Base-by-base conservation (phyloP, 352 stramenopile genomes). In the Pythium monospermum region DNA sequence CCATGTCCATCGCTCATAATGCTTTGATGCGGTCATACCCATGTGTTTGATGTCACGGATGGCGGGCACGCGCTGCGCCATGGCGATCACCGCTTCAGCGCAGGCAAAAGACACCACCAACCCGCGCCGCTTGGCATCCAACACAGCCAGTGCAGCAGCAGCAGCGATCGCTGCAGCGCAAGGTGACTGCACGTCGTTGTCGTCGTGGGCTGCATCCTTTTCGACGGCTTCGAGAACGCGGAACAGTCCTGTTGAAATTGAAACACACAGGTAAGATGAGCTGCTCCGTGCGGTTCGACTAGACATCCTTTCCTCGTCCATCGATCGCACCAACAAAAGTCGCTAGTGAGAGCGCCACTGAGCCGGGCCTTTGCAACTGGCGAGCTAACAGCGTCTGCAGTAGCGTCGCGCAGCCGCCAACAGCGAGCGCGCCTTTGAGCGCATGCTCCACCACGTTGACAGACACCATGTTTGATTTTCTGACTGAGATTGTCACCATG, bases 101-200 rank as follows among this genome's bases (percentile, higher is more conserved):
- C 52, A 56, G 15, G 74, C 73, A 45, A 83, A 77, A 21, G 77
- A 74, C 25, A 86, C 55, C 13, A 81, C 46, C 13, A 84, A 51
- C 22, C 65, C 68, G 32, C 68, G 75, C 7, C 69, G 73, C 26
- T 78, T 71, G 39, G 22, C 57, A 15, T 85, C 71, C 15, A 88
- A 49, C 16, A 84, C 46, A 4, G 45, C 32, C n/a, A 85, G 52
- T 27, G 72, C 70, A 6, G 77, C 58, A 0, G 43, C 44, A 0
- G 64, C 64, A 1, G 71, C 73, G 6, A 65, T 32, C 8, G 66
- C 65, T 1, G 73, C 73, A 4, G 76, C 73, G 23, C 64, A 65
- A n/a, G 72, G 68, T 16, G 75, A 57, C 6, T 28, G n/a, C 2
- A 33, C 22, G 1, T 35, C 19, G 2, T 28, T 26, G 2, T 31